Conservation (phyloP, 2,329 filamentous ascomycete genomes). For the Alternaria ethzedia region DNA sequence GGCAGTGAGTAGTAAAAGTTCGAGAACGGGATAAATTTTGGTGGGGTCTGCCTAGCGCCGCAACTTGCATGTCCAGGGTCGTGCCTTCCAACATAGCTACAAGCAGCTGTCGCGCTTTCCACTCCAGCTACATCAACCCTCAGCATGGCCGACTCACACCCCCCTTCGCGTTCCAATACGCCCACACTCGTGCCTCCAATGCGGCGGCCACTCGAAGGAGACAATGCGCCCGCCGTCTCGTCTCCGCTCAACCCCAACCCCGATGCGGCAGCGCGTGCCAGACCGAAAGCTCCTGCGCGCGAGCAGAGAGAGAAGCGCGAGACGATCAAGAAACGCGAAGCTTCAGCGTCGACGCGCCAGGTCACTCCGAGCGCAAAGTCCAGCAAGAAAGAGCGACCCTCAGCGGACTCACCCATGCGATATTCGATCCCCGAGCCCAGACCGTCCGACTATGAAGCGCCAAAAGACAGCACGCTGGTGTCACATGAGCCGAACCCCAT, state of each 20-base stretch:
- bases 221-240: conserved; percentile 72
- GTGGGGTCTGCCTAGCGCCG: conserved; percentile 24
- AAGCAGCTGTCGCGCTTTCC: conserved; percentile 7
- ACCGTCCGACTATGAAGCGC: conserved; percentile 56
- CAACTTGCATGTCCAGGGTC: conserved; percentile 14
- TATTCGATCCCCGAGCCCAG: conserved; percentile 58
- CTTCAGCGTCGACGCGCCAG: conserved; percentile 48
- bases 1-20: conserved; percentile 12
- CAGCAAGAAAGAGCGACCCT: conserved; percentile 45
- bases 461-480: conserved; percentile 55
- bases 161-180: conserved; percentile 46
- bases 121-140: conserved; percentile 1
- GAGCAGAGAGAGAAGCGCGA: conserved; percentile 60
- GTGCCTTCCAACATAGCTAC: conserved; percentile 4
- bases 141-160: conserved; percentile 45
- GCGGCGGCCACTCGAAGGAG: conserved; percentile 72
- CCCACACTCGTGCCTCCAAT: conserved; percentile 56
- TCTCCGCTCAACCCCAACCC: conserved; percentile 74
- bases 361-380: conserved; percentile 49
- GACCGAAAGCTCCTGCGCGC: conserved; percentile 48
- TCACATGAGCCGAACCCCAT: conserved; percentile 56
- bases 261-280: conserved; percentile 53
- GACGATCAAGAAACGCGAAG: conserved; percentile 61
- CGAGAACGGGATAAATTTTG: conserved; percentile 17
- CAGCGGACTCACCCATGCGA: conserved; percentile 56